A percentile compares a stretch with the other conserved stretches of the same genome.
phyloP scores from a whole-genome alignment of 2,329 filamentous ascomycete species.

The Epichloe gansuensis region DNA sequence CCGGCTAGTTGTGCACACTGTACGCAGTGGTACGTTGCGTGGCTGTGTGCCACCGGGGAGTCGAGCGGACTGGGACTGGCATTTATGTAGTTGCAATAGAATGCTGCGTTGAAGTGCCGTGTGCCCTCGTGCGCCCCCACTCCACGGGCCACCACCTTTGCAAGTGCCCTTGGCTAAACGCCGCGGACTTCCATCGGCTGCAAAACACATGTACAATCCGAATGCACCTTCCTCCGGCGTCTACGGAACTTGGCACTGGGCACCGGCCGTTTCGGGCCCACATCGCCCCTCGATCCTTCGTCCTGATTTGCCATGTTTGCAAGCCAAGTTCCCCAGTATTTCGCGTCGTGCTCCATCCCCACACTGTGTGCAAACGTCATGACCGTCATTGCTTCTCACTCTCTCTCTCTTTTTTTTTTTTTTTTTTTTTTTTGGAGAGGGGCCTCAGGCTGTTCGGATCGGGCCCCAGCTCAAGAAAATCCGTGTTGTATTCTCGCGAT shows the following conservation, averaged over 20 bases:
- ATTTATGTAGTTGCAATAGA: background rate
- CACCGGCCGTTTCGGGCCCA: background rate
- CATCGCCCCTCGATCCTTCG: background rate
- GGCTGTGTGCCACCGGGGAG: background rate
- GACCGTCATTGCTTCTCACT: background rate
- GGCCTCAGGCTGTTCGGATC: no score
- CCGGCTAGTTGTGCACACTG: background rate
- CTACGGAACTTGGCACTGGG: background rate
- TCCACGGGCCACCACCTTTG: no score
- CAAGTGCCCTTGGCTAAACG: background rate
- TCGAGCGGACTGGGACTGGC: background rate
- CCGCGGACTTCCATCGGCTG: background rate
- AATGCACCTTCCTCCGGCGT: background rate
- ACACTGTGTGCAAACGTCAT: background rate
- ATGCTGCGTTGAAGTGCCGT: no score
- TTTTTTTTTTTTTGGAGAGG: no score
- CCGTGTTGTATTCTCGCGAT: background rate
- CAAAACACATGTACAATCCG: background rate
- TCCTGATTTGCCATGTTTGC: background rate
- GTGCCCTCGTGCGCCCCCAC: no score
- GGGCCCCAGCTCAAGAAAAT: no score
- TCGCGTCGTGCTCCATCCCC: background rate
- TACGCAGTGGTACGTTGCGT: background rate
- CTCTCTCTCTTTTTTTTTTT: no score
- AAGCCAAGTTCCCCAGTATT: background rate